Percentiles rank a stretch among this genome's conserved stretches.
These are phyloP conservation scores for Andrographis paniculata DNA, from an alignment of 305 asterid species.

Conservation along the genomic window DNA sequence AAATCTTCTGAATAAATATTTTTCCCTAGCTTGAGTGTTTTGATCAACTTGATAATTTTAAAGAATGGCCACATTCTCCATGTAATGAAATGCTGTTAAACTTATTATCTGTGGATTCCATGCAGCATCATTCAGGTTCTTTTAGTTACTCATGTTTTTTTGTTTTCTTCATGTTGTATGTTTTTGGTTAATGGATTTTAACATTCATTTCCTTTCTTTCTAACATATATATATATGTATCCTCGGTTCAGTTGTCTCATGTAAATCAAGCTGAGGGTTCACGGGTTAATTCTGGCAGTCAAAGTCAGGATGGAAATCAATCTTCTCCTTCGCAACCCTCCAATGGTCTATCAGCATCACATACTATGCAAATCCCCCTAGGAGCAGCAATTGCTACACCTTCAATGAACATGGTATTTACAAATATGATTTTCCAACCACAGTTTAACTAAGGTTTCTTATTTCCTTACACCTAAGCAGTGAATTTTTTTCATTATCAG, in stretches of 20 bases:
- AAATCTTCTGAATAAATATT: no score
- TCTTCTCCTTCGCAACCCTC: conserved; percentile 25
- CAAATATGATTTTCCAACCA: no score
- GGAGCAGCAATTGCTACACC: conserved; percentile 63
- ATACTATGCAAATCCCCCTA: conserved; percentile 45
- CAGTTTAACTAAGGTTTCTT: no score
- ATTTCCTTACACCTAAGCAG: no score
- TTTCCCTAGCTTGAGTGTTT: no score
- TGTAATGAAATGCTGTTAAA: no score
- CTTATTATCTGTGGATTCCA: background rate
- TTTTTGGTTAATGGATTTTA: background rate
- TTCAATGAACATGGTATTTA: conserved; percentile 56
- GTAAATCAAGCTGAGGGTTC: conserved; percentile 47
- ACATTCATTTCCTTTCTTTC: no score
- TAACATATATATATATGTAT: conserved; percentile 13
- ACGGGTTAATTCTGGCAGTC: background rate
- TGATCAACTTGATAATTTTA: background rate
- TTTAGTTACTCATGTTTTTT: background rate
- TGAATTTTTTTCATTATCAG: conserved; percentile 34
- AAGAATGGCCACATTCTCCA: background rate
- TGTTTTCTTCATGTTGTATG: background rate
- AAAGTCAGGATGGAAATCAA: background rate
- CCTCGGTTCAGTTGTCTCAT: conserved; percentile 33
- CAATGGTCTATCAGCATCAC: conserved; percentile 46
- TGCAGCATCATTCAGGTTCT: background rate